Conservation (phyloP, 768 basidiomycete genomes). For the Galerina sulciceps region DNA sequence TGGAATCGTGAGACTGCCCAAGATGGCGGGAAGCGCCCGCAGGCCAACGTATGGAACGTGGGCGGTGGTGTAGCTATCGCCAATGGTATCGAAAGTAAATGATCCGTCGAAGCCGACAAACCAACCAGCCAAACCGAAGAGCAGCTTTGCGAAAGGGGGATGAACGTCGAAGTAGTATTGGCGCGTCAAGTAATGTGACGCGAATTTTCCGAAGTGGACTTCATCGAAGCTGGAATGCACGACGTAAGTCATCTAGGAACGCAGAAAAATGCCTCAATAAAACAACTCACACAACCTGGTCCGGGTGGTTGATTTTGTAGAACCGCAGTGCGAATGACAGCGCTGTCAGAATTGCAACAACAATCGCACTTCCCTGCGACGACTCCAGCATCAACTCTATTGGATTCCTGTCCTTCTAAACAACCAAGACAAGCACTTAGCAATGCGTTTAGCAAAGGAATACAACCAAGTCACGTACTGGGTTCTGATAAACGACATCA, state of each 20-base stretch:
- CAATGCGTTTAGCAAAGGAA: neutral
- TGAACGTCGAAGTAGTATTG: slow-evolving; percentile 99
- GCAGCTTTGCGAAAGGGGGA: slow-evolving; percentile 94
- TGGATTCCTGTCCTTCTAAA: slow-evolving; percentile 58
- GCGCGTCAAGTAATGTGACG: slow-evolving; percentile 88
- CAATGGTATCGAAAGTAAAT: slow-evolving; percentile 94
- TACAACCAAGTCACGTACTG: slow-evolving; percentile 38
- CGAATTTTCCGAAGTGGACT: slow-evolving; percentile 99
- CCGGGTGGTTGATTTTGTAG: slow-evolving; percentile 93
- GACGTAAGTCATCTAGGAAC: neutral
- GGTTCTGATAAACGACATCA: slow-evolving; percentile 50
- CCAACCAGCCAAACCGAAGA: slow-evolving; percentile 95
- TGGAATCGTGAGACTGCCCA: slow-evolving; percentile 89
- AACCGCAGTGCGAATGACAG: slow-evolving; percentile 86
- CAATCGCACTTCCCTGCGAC: slow-evolving; percentile 59
- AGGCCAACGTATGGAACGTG: slow-evolving; percentile 95
- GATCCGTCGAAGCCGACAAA: slow-evolving; percentile 95
- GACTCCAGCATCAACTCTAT: slow-evolving; percentile 69
- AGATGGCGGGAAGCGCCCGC: slow-evolving; percentile 88
- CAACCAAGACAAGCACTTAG: neutral
- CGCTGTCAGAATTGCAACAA: slow-evolving; percentile 69
- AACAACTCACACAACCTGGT: slow-evolving; percentile 86
- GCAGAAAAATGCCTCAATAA: neutral
- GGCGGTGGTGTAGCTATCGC: slow-evolving; percentile 85
- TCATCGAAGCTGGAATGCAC: slow-evolving; percentile 81